These are phyloP conservation scores for Nitzschia inconspicua DNA, from an alignment of 108 stramenopile genomes.

Conservation along the genomic window DNA sequence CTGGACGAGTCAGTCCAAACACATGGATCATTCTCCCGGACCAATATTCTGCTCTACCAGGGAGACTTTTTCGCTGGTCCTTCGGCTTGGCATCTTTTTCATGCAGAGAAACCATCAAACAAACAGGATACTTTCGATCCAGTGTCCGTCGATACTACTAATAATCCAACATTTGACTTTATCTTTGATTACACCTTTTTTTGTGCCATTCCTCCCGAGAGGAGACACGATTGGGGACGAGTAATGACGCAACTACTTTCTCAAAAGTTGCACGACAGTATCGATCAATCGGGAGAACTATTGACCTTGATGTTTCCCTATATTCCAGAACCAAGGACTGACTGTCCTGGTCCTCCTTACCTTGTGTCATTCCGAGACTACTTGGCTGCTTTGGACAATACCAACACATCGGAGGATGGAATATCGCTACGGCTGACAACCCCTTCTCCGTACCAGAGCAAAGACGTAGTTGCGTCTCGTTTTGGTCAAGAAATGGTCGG, in stretches of 20 bases:
- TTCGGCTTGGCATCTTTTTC: conserved; percentile 10
- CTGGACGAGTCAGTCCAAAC: neutral
- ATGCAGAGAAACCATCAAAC: neutral
- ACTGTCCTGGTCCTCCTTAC: conserved; percentile 21
- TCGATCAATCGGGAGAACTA: no score
- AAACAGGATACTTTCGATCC: no score
- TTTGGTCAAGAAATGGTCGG: conserved; percentile 27
- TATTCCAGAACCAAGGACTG: neutral
- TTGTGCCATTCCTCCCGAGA: conserved; percentile 23
- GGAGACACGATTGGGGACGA: conserved; percentile 7
- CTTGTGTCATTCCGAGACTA: conserved; percentile 20
- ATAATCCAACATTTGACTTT: conserved; percentile 18
- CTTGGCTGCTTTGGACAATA: conserved; percentile 1
- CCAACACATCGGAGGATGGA: neutral
- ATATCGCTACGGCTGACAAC: conserved; percentile 3
- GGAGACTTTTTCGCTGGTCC: conserved; percentile 31
- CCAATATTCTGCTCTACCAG: neutral
- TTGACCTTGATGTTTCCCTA: conserved; percentile 33
- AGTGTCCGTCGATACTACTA: no score
- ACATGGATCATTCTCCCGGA: neutral
- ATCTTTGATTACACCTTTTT: conserved; percentile 38
- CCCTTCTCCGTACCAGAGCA: conserved; percentile 14
- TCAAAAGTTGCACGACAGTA: neutral
- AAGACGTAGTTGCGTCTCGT: neutral
- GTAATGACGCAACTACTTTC: conserved; percentile 13